Base-by-base conservation (phyloP, 192 early-diverging fungal species). In the Spizellomyces punctatus region DNA sequence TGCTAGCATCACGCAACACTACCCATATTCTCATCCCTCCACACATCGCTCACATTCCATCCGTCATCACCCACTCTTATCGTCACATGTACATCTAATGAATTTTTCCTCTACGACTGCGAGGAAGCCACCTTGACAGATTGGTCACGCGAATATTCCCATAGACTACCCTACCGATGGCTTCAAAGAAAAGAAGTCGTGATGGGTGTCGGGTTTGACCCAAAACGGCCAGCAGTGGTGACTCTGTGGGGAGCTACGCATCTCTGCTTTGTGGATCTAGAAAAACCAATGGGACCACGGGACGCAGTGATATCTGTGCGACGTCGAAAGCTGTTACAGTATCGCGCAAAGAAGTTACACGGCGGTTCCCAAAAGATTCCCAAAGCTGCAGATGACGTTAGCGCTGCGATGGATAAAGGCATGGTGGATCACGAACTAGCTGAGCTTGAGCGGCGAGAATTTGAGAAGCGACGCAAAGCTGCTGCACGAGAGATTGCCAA, bases 51-150 rank as follows among this genome's bases (percentile, higher is more conserved):
- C 48, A 69, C 85, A 1, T 94, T 95, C 79, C 77, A 88, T 66
- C 83, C 86, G 57, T 76, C 75, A 44, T 73, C 81, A 27, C 81
- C 88, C 6, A 82, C 72, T 6, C 72, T 94, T 27, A 72, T 89
- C 27, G 76, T 94, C 19, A 84, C 88, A 7, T 81, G 81, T 12
- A 76, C 78, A 14, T 87, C 83, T 16, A 94, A 92, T 72, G 86
- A 89, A 66, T 90, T 95, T 79, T 94, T 88, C 75, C 64, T 95
- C 43, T 93, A 86, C 71, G 91, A 98, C 66, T 85, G 90, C 16
- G 80, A 89, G n/a, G 76, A 67, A 6, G 66, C 50, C 8, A 81
- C 79, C 19, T 80, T 93, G 54, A 90, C 91, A 4, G 85, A 91
- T 60, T 98, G 96, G 96, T 95, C 93, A 14, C 77, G 83, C 56